phyloP scores from a whole-genome alignment of 352 stramenopile genomes.

The Pythium periplocum region DNA sequence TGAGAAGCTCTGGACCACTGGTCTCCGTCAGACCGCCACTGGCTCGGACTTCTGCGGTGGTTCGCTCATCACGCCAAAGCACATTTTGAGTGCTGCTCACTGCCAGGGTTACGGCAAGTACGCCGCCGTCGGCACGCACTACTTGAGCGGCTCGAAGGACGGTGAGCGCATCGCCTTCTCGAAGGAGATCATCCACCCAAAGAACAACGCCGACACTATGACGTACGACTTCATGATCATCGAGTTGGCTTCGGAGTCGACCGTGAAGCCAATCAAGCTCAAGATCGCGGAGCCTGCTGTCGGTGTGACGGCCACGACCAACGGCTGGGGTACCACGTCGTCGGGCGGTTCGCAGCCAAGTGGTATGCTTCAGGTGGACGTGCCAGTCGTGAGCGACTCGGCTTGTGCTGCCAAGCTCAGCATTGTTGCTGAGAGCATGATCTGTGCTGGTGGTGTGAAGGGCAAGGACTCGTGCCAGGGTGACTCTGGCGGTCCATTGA shows the following conservation, averaged over 20 bases:
- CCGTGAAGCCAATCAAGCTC: conserved; percentile 26
- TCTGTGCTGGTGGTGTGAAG: conserved; percentile 12
- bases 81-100: conserved; percentile 61
- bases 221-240: conserved; percentile 58
- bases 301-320: conserved; percentile 5
- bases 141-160: conserved; percentile 30
- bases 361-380: conserved; percentile 5
- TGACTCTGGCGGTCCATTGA: no score
- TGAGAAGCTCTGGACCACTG: conserved; percentile 41
- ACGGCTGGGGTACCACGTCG: not conserved
- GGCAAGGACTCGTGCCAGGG: no score
- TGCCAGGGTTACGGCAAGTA: conserved; percentile 40
- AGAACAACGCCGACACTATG: conserved; percentile 29
- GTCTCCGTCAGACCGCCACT: conserved; percentile 25
- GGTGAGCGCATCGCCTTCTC: conserved; percentile 46
- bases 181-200: conserved; percentile 42
- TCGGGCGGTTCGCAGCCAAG: conserved; percentile 8
- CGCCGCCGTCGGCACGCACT: conserved; percentile 52
- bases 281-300: not conserved
- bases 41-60: conserved; percentile 45
- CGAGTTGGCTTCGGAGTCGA: conserved; percentile 33
- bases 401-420: conserved; percentile 2
- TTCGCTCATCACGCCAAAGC: conserved; percentile 55
- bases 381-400: conserved; percentile 1
- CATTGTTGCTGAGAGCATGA: conserved; percentile 13